These are phyloP conservation scores for Phragmites australis DNA, from an alignment of 176 grass and related monocot genomes.

Conservation along the genomic window DNA sequence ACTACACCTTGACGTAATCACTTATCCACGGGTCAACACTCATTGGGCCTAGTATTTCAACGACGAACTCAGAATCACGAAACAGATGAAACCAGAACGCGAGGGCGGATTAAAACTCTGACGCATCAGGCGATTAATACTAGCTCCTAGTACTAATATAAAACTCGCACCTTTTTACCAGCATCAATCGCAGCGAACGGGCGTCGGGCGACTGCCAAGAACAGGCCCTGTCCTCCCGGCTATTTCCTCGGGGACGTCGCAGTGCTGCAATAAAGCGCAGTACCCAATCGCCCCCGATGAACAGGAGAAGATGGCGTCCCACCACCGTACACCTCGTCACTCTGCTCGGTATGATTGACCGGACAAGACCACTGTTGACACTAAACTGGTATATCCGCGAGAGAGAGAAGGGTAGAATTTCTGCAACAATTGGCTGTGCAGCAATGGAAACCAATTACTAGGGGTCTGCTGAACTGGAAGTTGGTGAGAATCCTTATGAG, in stretches of 20 bases:
- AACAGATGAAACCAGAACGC: not conserved
- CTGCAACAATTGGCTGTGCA: not conserved
- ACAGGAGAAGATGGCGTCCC: not conserved
- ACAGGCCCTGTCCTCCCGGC: not conserved
- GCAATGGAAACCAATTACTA: not conserved
- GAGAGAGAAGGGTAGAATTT: not conserved
- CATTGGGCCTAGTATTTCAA: too few species aligned
- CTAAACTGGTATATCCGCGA: not conserved
- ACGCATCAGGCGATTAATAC: not conserved
- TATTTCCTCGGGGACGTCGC: constrained; percentile 30
- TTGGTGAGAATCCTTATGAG: not conserved
- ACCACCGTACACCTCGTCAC: not conserved
- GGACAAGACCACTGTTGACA: not conserved
- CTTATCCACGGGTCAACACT: too few species aligned
- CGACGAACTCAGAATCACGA: not conserved
- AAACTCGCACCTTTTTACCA: constrained; percentile 17
- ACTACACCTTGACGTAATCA: too few species aligned
- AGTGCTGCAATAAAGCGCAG: not conserved
- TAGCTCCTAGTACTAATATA: not conserved
- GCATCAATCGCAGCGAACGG: constrained; percentile 6
- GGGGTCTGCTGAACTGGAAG: not conserved
- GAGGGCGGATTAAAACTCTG: not conserved
- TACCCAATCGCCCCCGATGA: not conserved
- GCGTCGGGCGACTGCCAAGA: not conserved
- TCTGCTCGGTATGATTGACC: not conserved